Evolutionary conservation across 169 alveolate species (phyloP).

Genomic region (Cystoisospora suis): DNA sequence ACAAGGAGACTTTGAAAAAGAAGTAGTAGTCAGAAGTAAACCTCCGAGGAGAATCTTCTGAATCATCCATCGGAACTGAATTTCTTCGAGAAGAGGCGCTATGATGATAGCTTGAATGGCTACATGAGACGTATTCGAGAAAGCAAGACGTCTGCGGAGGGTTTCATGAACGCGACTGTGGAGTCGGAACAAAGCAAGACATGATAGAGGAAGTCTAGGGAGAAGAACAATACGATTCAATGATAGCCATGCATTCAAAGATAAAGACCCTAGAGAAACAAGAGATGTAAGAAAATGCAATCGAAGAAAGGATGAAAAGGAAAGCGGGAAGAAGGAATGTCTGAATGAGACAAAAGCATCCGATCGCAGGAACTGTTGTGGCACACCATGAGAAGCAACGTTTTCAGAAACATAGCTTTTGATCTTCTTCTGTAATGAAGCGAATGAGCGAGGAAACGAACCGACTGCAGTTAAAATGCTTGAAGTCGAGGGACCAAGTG

Average conservation of each 20-base stretch:
- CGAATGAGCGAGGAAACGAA: too few relatives aligned
- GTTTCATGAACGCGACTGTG: background rate
- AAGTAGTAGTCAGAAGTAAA: too few relatives aligned
- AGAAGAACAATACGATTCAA: background rate
- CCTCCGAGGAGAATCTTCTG: background rate
- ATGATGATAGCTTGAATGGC: background rate
- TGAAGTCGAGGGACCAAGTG: too few relatives aligned
- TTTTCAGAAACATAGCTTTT: too few relatives aligned
- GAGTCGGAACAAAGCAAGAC: background rate
- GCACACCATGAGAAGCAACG: too few relatives aligned
- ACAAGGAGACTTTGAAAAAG: too few relatives aligned
- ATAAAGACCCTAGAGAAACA: background rate
- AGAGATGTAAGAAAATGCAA: background rate
- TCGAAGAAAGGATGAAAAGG: background rate
- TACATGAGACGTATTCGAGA: too few relatives aligned
- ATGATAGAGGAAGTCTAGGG: background rate
- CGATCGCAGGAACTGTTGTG: too few relatives aligned
- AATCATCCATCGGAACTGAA: conserved; percentile 1
- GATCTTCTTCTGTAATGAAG: too few relatives aligned
- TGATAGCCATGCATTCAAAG: background rate
- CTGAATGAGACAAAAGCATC: too few relatives aligned
- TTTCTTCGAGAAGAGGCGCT: background rate
- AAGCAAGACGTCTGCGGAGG: background rate
- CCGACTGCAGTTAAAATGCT: too few relatives aligned
- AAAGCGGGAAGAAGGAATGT: background rate